phyloP scores from a whole-genome alignment of 192 early-diverging fungal species.

The Coemansia sp. region DNA sequence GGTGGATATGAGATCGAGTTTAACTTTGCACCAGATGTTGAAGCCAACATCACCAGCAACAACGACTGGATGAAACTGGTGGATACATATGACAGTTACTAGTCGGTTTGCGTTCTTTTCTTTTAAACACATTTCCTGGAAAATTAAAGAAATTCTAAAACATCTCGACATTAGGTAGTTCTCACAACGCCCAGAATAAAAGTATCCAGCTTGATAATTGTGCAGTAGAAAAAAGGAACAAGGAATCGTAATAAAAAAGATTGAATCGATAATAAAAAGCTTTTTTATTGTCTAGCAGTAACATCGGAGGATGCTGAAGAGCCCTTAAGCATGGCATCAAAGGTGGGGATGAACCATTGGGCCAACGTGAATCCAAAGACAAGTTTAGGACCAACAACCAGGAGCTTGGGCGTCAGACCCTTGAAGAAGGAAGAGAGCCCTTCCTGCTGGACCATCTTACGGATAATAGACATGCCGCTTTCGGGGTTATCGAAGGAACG shows the following conservation, averaged over 20 bases:
- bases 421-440: conserved; percentile 95
- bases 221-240: no score
- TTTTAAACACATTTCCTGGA: no score
- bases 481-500: conserved; percentile 85
- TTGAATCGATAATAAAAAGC: no score
- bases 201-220: no score
- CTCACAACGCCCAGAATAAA: no score
- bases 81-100: not conserved
- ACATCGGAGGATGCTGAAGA: not conserved
- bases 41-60: not conserved
- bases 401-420: conserved; percentile 84
- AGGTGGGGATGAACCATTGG: conserved; percentile 85
- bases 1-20: conserved; percentile 2
- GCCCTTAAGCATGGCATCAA: conserved; percentile 48
- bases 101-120: no score
- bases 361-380: conserved; percentile 97
- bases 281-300: not conserved
- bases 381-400: conserved; percentile 93
- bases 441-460: conserved; percentile 89
- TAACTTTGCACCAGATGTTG: not conserved
- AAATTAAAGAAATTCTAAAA: no score
- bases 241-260: no score
- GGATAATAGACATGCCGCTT: conserved; percentile 83
- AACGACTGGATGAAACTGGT: not conserved
- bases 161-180: no score